Evolutionary conservation across 129 eudicot genomes (phyloP).

Genomic region (Saposhnikovia divaricata): DNA sequence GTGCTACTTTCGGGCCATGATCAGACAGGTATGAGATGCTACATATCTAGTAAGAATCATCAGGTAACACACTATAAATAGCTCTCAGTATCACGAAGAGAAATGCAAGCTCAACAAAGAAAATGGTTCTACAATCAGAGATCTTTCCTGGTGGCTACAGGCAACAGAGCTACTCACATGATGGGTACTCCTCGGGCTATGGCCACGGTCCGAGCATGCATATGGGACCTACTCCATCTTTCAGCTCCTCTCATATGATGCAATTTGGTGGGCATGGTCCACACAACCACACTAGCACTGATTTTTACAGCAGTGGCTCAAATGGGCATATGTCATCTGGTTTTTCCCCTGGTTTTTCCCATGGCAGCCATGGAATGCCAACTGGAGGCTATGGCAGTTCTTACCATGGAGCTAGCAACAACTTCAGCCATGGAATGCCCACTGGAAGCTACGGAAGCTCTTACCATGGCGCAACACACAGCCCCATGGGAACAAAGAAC

Average conservation of each 20-base stretch:
- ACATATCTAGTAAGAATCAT: constrained; percentile 23
- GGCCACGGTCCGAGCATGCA: constrained; percentile 16
- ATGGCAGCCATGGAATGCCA: constrained; percentile 5
- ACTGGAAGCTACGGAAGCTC: constrained; percentile 20
- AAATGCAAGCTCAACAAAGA: background rate
- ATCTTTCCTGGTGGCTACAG: constrained; percentile 31
- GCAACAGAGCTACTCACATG: constrained; percentile 28
- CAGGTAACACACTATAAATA: constrained; percentile 29
- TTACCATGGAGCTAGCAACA: constrained; percentile 17
- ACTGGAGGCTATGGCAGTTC: constrained; percentile 14
- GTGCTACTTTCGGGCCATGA: constrained; percentile 3
- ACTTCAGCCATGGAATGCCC: constrained; percentile 12
- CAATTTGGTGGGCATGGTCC: constrained; percentile 21
- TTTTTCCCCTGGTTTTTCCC: background rate
- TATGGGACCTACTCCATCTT: constrained; percentile 7
- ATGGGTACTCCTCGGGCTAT: constrained; percentile 19
- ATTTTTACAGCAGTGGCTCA: constrained; percentile 20
- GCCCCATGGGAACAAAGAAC: constrained; percentile 18
- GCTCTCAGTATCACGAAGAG: background rate
- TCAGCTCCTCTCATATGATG: constrained; percentile 15
- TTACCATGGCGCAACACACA: constrained; percentile 19
- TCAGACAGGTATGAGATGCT: constrained; percentile 21
- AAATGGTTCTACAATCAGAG: constrained; percentile 41
- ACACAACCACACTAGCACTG: constrained; percentile 21
- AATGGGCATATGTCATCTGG: constrained; percentile 5